Conservation (phyloP, 2,329 filamentous ascomycete genomes). For the Fusarium irregulare region DNA sequence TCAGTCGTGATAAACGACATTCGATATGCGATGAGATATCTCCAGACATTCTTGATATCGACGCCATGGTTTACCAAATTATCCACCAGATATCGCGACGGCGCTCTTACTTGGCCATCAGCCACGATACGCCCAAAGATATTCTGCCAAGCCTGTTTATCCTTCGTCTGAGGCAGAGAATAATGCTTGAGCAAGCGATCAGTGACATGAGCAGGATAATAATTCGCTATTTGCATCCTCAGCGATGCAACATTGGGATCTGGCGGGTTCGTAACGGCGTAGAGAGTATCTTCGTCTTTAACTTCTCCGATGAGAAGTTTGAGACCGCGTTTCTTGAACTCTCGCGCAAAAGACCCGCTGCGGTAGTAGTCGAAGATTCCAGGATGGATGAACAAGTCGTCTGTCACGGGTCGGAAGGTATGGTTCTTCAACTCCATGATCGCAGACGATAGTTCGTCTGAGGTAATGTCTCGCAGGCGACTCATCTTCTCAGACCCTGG, state of each 20-base stretch:
- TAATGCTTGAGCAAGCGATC: slow-evolving; percentile 19
- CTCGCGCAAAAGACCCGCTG: neutral
- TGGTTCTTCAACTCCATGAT: slow-evolving; percentile 10
- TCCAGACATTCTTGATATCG: slow-evolving; percentile 2
- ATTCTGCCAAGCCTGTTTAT: slow-evolving; percentile 6
- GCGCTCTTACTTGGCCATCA: slow-evolving; percentile 18
- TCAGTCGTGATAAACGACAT: slow-evolving; percentile 3
- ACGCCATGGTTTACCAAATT: slow-evolving; percentile 9
- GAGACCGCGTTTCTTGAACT: slow-evolving; percentile 1
- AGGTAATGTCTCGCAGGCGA: neutral
- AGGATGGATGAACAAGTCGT: neutral
- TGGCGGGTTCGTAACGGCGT: slow-evolving; percentile 11
- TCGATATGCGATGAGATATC: slow-evolving; percentile 15
- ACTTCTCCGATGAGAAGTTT: slow-evolving; percentile 14
- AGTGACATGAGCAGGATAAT: neutral
- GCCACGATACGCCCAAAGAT: slow-evolving; percentile 5
- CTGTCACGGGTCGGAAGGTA: slow-evolving; percentile 2
- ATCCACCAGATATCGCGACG: slow-evolving; percentile 8
- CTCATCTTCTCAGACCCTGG: neutral
- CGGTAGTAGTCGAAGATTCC: slow-evolving; percentile 21
- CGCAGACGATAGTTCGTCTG: neutral
- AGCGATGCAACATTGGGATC: neutral
- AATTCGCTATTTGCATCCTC: slow-evolving; percentile 5
- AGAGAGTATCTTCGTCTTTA: slow-evolving; percentile 6
- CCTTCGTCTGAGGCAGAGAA: neutral